phyloP scores from a whole-genome alignment of 495 filamentous ascomycete genomes.

The Annulohypoxylon stygium region DNA sequence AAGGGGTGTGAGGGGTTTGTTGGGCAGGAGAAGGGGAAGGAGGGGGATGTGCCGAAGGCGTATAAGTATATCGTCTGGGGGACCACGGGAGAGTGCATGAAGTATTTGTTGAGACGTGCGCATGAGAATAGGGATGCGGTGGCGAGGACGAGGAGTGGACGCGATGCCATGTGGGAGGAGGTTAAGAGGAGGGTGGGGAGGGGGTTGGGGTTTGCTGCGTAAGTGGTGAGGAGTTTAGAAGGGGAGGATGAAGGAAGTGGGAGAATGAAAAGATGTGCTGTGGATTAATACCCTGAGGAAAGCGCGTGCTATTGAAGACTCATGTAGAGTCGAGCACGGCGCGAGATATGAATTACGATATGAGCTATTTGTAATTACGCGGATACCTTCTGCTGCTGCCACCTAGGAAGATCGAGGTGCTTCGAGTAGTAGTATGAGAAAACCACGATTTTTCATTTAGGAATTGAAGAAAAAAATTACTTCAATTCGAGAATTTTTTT shows the following conservation, averaged over 20 bases:
- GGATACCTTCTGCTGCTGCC: neutral
- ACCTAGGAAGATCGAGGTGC: neutral
- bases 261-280: neutral
- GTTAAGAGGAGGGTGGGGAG: conserved; percentile 70
- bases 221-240: neutral
- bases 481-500: too few species aligned
- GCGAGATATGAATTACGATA: conserved; percentile 28
- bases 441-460: neutral
- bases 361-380: conserved; percentile 14
- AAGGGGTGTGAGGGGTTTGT: conserved; percentile 39
- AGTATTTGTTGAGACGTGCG: conserved; percentile 86
- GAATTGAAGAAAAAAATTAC: neutral
- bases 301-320: neutral
- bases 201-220: conserved; percentile 55
- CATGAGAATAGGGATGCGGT: conserved; percentile 94
- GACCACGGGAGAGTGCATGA: conserved; percentile 91
- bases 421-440: neutral
- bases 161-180: conserved; percentile 79
- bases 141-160: conserved; percentile 78
- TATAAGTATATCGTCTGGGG: conserved; percentile 97
- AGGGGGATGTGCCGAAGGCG: conserved; percentile 67
- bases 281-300: neutral
- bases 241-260: neutral
- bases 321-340: neutral
- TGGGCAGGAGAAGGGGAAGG: conserved; percentile 34